These are phyloP conservation scores for Oryza brachyantha DNA, from an alignment of 176 grass and related monocot species.

Conservation along the genomic window DNA sequence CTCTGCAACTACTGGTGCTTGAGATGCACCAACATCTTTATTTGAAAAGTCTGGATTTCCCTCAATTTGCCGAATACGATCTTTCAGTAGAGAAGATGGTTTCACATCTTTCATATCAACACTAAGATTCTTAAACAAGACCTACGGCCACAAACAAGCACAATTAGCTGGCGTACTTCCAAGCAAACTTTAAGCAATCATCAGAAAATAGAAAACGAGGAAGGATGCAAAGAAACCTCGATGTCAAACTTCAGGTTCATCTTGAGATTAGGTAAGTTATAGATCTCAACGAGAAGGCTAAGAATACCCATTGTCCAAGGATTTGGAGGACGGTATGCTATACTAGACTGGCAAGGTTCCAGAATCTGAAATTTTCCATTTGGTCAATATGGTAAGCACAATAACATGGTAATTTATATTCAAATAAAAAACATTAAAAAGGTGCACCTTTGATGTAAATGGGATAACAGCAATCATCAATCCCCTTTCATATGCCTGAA, in stretches of 20 bases:
- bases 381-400: constrained; percentile 26
- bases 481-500: constrained; percentile 91
- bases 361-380: constrained; percentile 64
- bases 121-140: constrained; percentile 96
- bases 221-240: constrained; percentile 52
- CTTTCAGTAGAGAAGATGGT: constrained; percentile 80
- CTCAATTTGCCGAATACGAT: constrained; percentile 64
- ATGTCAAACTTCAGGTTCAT: constrained; percentile 99
- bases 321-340: constrained; percentile 96
- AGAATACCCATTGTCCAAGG: constrained; percentile 99
- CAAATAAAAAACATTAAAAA: constrained; percentile 27
- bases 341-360: constrained; percentile 90
- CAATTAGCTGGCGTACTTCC: constrained; percentile 24
- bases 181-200: constrained; percentile 18
- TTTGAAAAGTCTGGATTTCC: constrained; percentile 99
- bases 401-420: neutral
- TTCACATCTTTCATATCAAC: constrained; percentile 98
- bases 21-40: constrained; percentile 74
- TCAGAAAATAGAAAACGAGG: constrained; percentile 7
- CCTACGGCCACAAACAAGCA: constrained; percentile 45
- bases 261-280: constrained; percentile 95
- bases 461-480: constrained; percentile 98
- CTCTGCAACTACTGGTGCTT: constrained; percentile 51
- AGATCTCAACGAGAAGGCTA: constrained; percentile 92
- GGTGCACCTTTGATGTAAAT: constrained; percentile 91